Base-by-base conservation (phyloP, 441 rosid genomes). In the Brassica hybrid region DNA sequence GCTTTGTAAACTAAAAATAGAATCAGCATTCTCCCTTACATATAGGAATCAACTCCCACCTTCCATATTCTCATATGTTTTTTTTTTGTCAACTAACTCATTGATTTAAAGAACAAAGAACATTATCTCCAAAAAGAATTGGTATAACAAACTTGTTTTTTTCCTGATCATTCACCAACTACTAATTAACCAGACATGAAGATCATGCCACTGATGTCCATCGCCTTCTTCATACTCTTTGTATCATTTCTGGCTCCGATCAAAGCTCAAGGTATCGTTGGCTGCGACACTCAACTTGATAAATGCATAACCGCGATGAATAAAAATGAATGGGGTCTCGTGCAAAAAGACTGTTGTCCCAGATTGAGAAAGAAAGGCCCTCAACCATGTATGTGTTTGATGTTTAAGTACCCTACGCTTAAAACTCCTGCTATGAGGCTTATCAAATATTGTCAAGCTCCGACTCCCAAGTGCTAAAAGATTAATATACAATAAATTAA, bases 311-410 rank as follows among this genome's bases (percentile, higher is more conserved):
- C n/a, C 25, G 67, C 48, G 23, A 16, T 8, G 67, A 32, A 34
- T 16, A 18, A 9, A 63, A 4, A 63, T 10, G 48, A 10, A 34
- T 63, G 23, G 23, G 1, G 12, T 5, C 10, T 34, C 14, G 50
- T 64, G 67, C 41, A 36, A 36, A 34, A 63, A 14, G 13, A 63
- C 67, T 64, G 67, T 64, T 64, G 67, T 64, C 14, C 43, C n/a
- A 64, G 21, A 36, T 50, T 64, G 67, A 64, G 12, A 5, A 17
- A 34, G 67, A 36, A 11, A 16, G 67, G 27, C 14, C 67, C 50
- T 34, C 67, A 64, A 64, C 50, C 48, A 16, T 64, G 67, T 64
- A 64, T 17, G 67, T 64, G 67, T 64, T 36, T 64, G 67, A 34
- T 64, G 9, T 64, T 64, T 18, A 64, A 64, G 67, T 64, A 64